Base-by-base conservation (phyloP, 75 land plant species). In the Sequoia sempervirens region DNA sequence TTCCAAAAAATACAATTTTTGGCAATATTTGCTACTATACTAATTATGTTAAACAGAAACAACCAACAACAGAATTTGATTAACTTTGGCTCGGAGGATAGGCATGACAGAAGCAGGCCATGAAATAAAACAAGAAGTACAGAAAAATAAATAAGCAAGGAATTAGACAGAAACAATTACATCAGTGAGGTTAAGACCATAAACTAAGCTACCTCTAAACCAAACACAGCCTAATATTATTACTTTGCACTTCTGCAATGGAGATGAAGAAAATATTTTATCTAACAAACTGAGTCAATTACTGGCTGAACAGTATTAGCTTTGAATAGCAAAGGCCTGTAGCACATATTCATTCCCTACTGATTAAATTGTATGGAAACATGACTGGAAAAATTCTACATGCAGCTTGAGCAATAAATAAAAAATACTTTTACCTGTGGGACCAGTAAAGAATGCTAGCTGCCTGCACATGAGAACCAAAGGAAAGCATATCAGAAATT, bases 371-470 rank as follows among this genome's bases (percentile, higher is more conserved):
- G 37, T 50, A 52, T 70, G 15, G 45, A 14, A 78, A 78, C 28
- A 14, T 2, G 13, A 78, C 41, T 43, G 4, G 45, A 20, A 38
- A 75, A 41, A 38, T 20, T n/a, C 50, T 78, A 0, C 0, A 26
- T 10, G 3, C 50, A 10, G 26, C 50, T 26, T 23, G 32, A 41
- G 40, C 80, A 10, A 78, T 15, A 26, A 78, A 9, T 30, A 28
- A 70, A 70, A 2, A 82, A 46, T 23, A 1, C n/a, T 61, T 40
- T 78, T 41, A 78, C 93, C 89, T 84, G 92, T 90, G 15, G 93
- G 80, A 43, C 93, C 88, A n/a, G 93, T 92, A 83, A 82, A 88
- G 69, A 88, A 85, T 37, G 92, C 90, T 14, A 92, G 83, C 81
- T 92, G 93, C 86, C 93, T 92, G 84, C 84, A 90, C 34, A 32